A percentile compares a stretch with the other conserved stretches of the same genome.
Evolutionary conservation across 2,329 filamentous ascomycete genomes (phyloP).

Genomic region (Verticillium tricorpus): DNA sequence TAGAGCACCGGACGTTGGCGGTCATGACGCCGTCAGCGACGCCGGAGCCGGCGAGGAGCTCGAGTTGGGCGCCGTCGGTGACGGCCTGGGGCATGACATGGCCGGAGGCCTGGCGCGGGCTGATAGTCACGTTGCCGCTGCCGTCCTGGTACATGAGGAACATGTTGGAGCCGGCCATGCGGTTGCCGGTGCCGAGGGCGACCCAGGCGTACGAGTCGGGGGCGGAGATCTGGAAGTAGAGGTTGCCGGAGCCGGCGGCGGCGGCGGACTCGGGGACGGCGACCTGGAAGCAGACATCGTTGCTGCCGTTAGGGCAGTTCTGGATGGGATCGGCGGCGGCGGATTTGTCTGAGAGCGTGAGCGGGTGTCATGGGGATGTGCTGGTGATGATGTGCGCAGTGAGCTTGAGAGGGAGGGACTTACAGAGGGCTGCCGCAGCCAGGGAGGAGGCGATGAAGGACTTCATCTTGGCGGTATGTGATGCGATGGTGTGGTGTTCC

Average conservation of each 20-base stretch:
- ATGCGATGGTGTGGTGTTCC: background rate
- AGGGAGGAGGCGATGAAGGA: slow-evolving; percentile 7
- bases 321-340: slow-evolving; percentile 22
- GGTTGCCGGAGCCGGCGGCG: slow-evolving; percentile 44
- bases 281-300: slow-evolving; percentile 49
- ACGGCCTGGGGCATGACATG: slow-evolving; percentile 44
- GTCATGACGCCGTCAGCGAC: slow-evolving; percentile 47
- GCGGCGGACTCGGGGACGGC: slow-evolving; percentile 48
- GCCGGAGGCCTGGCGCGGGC: slow-evolving; percentile 44
- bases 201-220: slow-evolving; percentile 50
- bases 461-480: slow-evolving; percentile 6
- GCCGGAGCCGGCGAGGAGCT: slow-evolving; percentile 56
- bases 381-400: too few relatives aligned
- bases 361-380: background rate
- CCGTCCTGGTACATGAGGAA: slow-evolving; percentile 60
- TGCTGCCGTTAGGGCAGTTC: slow-evolving; percentile 34
- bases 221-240: slow-evolving; percentile 58
- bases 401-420: background rate
- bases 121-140: slow-evolving; percentile 56
- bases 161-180: slow-evolving; percentile 55
- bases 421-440: slow-evolving; percentile 8
- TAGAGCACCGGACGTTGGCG: slow-evolving; percentile 54
- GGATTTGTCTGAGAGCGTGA: slow-evolving; percentile 15
- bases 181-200: slow-evolving; percentile 49
- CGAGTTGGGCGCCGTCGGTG: slow-evolving; percentile 36